These are phyloP conservation scores for Phyllosticta citriasiana DNA, from an alignment of 2,329 filamentous ascomycete species.

Conservation along the genomic window DNA sequence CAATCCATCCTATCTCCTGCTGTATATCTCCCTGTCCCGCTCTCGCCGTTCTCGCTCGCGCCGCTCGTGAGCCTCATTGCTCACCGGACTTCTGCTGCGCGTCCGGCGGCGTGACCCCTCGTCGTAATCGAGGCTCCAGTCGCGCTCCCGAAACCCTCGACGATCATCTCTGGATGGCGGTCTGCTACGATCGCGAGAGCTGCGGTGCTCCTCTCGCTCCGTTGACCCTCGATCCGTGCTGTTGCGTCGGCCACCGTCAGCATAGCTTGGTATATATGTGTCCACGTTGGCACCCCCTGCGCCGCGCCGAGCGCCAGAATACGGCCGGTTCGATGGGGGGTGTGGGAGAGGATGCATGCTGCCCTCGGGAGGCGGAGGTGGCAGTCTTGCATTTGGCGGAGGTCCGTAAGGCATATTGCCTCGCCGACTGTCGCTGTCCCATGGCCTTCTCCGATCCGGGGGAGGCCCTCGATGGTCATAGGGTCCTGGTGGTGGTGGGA, in stretches of 20 bases:
- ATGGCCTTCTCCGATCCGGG: constrained; percentile 24
- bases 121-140: constrained; percentile 16
- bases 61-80: constrained; percentile 16
- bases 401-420: constrained; percentile 9
- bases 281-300: constrained; percentile 21
- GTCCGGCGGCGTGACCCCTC: constrained; percentile 21
- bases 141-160: constrained; percentile 19
- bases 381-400: constrained; percentile 13
- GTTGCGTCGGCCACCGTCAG: constrained; percentile 10
- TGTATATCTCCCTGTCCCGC: constrained; percentile 6
- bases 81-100: constrained; percentile 25
- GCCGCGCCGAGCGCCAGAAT: constrained; percentile 14
- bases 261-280: constrained; percentile 37
- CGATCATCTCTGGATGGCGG: constrained; percentile 23
- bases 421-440: constrained; percentile 14
- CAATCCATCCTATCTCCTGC: neutral
- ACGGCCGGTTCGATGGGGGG: constrained; percentile 19
- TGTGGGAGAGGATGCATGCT: constrained; percentile 25
- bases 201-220: constrained; percentile 22
- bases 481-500: constrained; percentile 20
- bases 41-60: constrained; percentile 16
- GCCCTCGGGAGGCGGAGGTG: constrained; percentile 27
- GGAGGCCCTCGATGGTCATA: constrained; percentile 19
- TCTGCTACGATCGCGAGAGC: constrained; percentile 20
- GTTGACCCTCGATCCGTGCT: constrained; percentile 21